Evolutionary conservation across 2,329 filamentous ascomycete species (phyloP), one percentile per base, ranked within the genome.

Genomic region (Verticillium isaacii): DNA sequence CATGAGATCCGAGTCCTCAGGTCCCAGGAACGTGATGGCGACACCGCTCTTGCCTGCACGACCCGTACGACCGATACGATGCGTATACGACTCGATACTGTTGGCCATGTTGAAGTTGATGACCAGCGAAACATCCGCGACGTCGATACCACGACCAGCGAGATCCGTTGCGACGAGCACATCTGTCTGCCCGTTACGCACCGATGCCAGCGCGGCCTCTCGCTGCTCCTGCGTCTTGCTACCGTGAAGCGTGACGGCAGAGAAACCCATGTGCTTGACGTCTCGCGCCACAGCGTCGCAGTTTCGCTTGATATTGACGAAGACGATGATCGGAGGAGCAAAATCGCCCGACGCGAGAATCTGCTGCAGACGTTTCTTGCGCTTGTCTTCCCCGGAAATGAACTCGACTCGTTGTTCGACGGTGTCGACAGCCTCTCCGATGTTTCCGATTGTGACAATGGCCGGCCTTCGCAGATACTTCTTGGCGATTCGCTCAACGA

Each of bases 231-330:
- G 95, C 0, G 94, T 97, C 77, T 99, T 99, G 79, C 88, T 92
- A 65, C 95, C 94, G 78, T 99, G 95, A 36, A 99, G 80, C 0
- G 94, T 97, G 69, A 96, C 93, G 8, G 90, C 87, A 23, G 87
- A 91, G 82, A 93, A 95, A 68, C 95, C 95, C 88, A 95, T 95
- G 59, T 90, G 85, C 73, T 96, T 95, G 80, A 99, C 95, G 72
- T 98, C 94, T 64, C 92, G 86, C 3, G 94, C 94, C 57, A 99
- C 90, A 63, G 92, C 91, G 74, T 99, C 95, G 80, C 94, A 98
- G 80, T 98, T 98, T 69, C 93, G 91, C 79, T 98, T 98, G 87
- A 98, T 97, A 77, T 99, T 99, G 85, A 99, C 95, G 74, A 99
- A 99, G 66, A 99, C 93, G 69, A 99, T 99, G 75, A 99, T 96